Percentiles rank a stretch among this genome's conserved stretches.
Conservation (phyloP, 306 rosid genomes). For the Inga leiocalycina region DNA sequence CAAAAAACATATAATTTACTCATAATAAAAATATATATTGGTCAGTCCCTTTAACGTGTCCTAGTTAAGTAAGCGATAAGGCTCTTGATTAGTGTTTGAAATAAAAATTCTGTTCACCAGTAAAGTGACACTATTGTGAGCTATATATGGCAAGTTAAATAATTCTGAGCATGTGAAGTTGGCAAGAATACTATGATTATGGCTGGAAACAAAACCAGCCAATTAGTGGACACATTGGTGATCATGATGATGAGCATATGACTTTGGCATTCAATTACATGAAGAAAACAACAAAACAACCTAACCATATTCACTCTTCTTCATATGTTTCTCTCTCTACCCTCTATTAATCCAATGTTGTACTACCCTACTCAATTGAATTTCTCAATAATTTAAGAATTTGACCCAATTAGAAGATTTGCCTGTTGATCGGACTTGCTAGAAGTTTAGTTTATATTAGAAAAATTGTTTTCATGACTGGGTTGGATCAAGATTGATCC, state of each 20-base stretch:
- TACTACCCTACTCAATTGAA: no score
- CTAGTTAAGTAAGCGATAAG: not conserved
- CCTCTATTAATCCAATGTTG: no score
- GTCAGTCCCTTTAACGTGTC: not conserved
- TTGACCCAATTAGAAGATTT: no score
- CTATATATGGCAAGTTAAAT: not conserved
- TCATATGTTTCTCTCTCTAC: no score
- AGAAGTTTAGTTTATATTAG: no score
- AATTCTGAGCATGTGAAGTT: conserved; percentile 43
- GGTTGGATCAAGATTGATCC: no score
- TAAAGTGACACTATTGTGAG: not conserved
- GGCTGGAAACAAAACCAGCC: conserved; percentile 45
- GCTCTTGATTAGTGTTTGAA: not conserved
- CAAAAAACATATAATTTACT: no score
- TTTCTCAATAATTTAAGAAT: no score
- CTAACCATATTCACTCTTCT: no score
- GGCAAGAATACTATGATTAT: conserved; percentile 55
- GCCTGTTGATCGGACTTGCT: no score
- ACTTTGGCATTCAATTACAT: conserved; percentile 61
- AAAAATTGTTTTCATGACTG: no score
- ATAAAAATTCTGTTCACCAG: not conserved
- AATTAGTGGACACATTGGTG: conserved; percentile 40
- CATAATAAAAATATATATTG: not conserved
- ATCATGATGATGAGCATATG: conserved; percentile 66
- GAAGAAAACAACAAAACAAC: no score